phyloP scores from a whole-genome alignment of 371 early-diverging fungal species.

The Mucor indicus region DNA sequence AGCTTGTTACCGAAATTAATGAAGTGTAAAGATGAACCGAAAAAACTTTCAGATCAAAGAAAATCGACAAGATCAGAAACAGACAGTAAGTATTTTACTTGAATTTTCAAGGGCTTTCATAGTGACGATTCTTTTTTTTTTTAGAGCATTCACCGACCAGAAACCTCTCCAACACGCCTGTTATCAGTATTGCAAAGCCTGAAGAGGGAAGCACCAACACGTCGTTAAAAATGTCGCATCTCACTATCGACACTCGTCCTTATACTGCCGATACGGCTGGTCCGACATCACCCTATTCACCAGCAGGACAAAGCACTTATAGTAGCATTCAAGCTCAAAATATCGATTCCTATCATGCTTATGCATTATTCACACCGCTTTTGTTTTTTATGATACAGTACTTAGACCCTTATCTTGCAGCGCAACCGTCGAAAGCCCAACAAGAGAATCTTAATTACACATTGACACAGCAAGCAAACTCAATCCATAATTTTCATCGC shows the following conservation, averaged over 20 bases:
- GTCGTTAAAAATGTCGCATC: slow-evolving; percentile 21
- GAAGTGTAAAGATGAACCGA: slow-evolving; percentile 19
- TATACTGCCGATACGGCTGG: slow-evolving; percentile 3
- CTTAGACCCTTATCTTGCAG: slow-evolving; percentile 38
- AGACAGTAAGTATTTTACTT: no score
- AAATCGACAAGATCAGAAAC: neutral
- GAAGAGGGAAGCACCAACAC: slow-evolving; percentile 14
- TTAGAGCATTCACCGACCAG: neutral
- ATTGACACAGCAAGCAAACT: slow-evolving; percentile 22
- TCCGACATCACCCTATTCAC: slow-evolving; percentile 5
- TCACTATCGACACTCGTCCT: slow-evolving; percentile 44
- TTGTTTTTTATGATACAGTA: slow-evolving; percentile 46
- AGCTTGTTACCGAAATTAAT: slow-evolving; percentile 38
- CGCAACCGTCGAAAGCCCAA: slow-evolving; percentile 9
- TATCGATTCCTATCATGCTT: slow-evolving; percentile 16
- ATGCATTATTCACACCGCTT: slow-evolving; percentile 41
- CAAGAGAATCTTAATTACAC: slow-evolving; percentile 20
- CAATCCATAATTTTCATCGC: slow-evolving; percentile 47
- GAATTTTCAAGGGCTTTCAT: no score
- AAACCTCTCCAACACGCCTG: slow-evolving; percentile 30
- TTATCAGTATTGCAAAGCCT: slow-evolving; percentile 42
- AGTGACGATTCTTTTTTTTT: neutral
- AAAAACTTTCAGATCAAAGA: neutral
- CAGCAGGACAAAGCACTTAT: slow-evolving; percentile 12
- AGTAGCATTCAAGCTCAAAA: slow-evolving; percentile 9